phyloP scores from a whole-genome alignment of 768 basidiomycete genomes.

The Auricularia sp. region DNA sequence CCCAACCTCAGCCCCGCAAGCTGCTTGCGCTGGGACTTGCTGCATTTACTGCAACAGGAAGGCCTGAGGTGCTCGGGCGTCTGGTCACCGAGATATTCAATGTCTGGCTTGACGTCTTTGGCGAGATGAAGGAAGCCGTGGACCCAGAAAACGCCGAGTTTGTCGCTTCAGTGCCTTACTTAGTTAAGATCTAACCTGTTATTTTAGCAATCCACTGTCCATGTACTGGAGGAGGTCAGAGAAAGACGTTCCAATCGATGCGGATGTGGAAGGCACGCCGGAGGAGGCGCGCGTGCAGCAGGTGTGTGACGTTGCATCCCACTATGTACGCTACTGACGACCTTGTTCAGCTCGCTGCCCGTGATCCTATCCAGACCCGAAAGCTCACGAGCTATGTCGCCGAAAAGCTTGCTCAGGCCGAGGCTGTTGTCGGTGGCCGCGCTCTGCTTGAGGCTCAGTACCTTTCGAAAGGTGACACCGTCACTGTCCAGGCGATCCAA shows the following conservation, averaged over 20 bases:
- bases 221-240: conserved; percentile 64
- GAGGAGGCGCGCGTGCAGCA: conserved; percentile 69
- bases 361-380: conserved; percentile 60
- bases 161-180: neutral
- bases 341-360: conserved; percentile 48
- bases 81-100: conserved; percentile 72
- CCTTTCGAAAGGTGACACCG: conserved; percentile 58
- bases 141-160: conserved; percentile 21
- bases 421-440: conserved; percentile 47
- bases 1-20: conserved; percentile 76
- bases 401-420: conserved; percentile 51
- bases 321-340: neutral
- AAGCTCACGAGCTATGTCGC: conserved; percentile 55
- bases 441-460: conserved; percentile 50
- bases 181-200: neutral
- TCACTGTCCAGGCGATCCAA: conserved; percentile 60
- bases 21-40: conserved; percentile 76
- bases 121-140: conserved; percentile 70
- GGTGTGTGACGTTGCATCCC: conserved; percentile 31
- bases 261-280: conserved; percentile 55
- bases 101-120: conserved; percentile 82
- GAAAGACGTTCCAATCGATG: conserved; percentile 37
- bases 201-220: conserved; percentile 34
- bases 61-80: conserved; percentile 60
- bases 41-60: conserved; percentile 63